Percentiles rank a stretch among this genome's conserved stretches.
phyloP scores from a whole-genome alignment of 2,329 filamentous ascomycete genomes.

The Hypoxylon sp. region DNA sequence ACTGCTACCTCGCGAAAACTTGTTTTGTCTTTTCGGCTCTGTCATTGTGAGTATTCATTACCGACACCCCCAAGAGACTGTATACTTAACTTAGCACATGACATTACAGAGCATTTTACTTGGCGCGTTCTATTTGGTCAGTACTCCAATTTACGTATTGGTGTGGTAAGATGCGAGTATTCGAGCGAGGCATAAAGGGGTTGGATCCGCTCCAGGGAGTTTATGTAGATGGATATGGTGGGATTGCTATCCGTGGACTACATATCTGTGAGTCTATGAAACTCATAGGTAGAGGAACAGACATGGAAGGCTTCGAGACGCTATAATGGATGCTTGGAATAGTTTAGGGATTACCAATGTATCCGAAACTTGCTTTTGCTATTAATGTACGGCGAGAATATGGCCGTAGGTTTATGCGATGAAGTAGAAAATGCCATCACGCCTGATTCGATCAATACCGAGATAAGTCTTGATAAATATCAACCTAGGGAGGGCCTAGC shows the following conservation, averaged over 20 bases:
- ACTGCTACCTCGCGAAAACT: constrained; percentile 25
- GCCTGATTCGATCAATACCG: too few relatives aligned
- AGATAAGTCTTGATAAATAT: too few relatives aligned
- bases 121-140: constrained; percentile 1
- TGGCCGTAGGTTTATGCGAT: too few relatives aligned
- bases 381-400: too few relatives aligned
- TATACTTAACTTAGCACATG: background rate
- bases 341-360: too few relatives aligned
- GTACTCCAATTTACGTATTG: constrained; percentile 10
- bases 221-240: background rate
- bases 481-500: too few relatives aligned
- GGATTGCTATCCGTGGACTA: background rate
- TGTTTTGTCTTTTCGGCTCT: constrained; percentile 28
- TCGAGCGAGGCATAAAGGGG: constrained; percentile 6
- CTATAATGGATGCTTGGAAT: too few relatives aligned
- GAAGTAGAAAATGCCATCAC: too few relatives aligned
- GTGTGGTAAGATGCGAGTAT: constrained; percentile 10
- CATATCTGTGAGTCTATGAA: constrained; percentile 3
- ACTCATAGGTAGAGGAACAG: constrained; percentile 1
- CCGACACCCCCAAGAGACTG: too few relatives aligned
- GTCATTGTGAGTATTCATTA: constrained; percentile 30
- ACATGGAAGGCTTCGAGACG: too few relatives aligned
- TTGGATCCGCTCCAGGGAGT: background rate
- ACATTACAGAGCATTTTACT: constrained; percentile 9
- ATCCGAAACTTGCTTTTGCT: too few relatives aligned